These are phyloP conservation scores for Apiospora phragmitis DNA, from an alignment of 2,329 filamentous ascomycete species.

Conservation along the genomic window DNA sequence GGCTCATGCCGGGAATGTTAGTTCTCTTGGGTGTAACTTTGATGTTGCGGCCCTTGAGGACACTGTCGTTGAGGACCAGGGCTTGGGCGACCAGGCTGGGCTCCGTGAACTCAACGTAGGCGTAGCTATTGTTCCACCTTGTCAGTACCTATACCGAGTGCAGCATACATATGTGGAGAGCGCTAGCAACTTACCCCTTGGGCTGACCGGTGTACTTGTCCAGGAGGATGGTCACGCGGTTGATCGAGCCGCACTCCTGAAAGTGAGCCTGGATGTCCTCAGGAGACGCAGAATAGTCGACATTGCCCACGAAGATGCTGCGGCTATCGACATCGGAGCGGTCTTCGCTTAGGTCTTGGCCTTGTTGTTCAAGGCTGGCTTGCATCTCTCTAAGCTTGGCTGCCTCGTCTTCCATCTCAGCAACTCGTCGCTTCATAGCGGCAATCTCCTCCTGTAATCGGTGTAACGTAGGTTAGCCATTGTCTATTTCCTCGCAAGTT, in stretches of 20 bases:
- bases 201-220: constrained; percentile 99
- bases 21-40: constrained; percentile 96
- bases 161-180: not conserved
- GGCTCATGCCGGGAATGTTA: constrained; percentile 91
- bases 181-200: constrained; percentile 75
- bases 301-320: constrained; percentile 97
- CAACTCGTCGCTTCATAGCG: constrained; percentile 83
- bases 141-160: not conserved
- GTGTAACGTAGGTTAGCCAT: constrained; percentile 24
- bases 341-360: constrained; percentile 76
- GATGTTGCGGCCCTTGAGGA: constrained; percentile 91
- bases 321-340: constrained; percentile 94
- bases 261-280: constrained; percentile 99
- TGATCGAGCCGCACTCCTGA: constrained; percentile 95
- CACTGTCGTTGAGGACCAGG: constrained; percentile 91
- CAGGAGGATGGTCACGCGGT: constrained; percentile 93
- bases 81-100: constrained; percentile 90
- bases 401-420: constrained; percentile 89
- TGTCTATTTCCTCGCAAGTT: constrained; percentile 17
- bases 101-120: constrained; percentile 97
- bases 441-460: constrained; percentile 70
- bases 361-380: constrained; percentile 79
- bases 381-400: constrained; percentile 88
- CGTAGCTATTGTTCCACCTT: constrained; percentile 67
- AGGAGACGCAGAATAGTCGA: constrained; percentile 94